Evolutionary conservation across 2,329 filamentous ascomycete genomes (phyloP).

Genomic region (Colletotrichum sp.): DNA sequence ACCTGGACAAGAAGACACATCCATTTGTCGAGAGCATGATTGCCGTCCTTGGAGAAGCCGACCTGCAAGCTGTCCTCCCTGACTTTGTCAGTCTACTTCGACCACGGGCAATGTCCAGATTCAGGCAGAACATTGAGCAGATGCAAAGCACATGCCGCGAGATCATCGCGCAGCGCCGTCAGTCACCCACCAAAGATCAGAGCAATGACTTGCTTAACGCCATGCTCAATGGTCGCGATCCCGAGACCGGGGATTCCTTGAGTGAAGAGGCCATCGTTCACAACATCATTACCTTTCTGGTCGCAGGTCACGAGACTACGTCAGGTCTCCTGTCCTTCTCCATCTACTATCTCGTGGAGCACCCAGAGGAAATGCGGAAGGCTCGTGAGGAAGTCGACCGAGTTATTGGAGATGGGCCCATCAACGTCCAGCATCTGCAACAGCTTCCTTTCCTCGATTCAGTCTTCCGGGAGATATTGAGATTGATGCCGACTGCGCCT

Average conservation of each 20-base stretch:
- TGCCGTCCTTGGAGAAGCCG: slow-evolving; percentile 59
- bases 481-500: slow-evolving; percentile 29
- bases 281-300: slow-evolving; percentile 74
- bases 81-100: slow-evolving; percentile 32
- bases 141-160: slow-evolving; percentile 34
- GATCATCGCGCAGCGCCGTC: slow-evolving; percentile 56
- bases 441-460: slow-evolving; percentile 68
- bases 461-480: slow-evolving; percentile 60
- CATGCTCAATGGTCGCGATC: slow-evolving; percentile 68
- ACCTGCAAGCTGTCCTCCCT: slow-evolving; percentile 47
- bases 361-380: slow-evolving; percentile 62
- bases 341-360: slow-evolving; percentile 68
- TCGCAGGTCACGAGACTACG: slow-evolving; percentile 73
- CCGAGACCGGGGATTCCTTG: slow-evolving; percentile 66
- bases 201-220: slow-evolving; percentile 63
- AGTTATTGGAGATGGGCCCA: slow-evolving; percentile 62
- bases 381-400: slow-evolving; percentile 71
- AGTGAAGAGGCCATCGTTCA: slow-evolving; percentile 64
- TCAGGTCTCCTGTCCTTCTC: slow-evolving; percentile 69
- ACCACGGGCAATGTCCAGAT: slow-evolving; percentile 20
- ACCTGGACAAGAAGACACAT: slow-evolving; percentile 58
- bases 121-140: not conserved
- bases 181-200: not conserved
- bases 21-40: slow-evolving; percentile 72
- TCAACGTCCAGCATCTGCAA: slow-evolving; percentile 62